Conservation (phyloP, 176 grass and related monocot genomes). For the Oryza brachyantha region DNA sequence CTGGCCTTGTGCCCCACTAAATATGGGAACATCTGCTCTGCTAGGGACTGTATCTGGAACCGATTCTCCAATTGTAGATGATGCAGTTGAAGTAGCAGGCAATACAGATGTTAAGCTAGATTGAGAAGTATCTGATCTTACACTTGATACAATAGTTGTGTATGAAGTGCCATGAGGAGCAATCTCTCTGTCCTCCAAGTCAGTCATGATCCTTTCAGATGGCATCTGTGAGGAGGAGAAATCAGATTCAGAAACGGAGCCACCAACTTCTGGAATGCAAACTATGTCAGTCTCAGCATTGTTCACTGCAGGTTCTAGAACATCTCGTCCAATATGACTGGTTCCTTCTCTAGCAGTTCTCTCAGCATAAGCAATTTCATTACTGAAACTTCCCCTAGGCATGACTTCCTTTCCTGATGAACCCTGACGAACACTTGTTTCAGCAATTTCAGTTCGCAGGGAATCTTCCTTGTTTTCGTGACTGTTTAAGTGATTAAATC, state of each 20-base stretch:
- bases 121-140: slow-evolving; percentile 50
- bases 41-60: slow-evolving; percentile 29
- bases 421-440: slow-evolving; percentile 39
- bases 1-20: slow-evolving; percentile 32
- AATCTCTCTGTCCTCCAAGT: slow-evolving; percentile 37
- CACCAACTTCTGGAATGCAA: slow-evolving; percentile 34
- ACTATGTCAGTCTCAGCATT: slow-evolving; percentile 19
- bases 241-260: slow-evolving; percentile 27
- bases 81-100: slow-evolving; percentile 42
- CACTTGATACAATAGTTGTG: slow-evolving; percentile 39
- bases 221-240: slow-evolving; percentile 19
- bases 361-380: slow-evolving; percentile 31
- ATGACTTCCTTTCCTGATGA: slow-evolving; percentile 43
- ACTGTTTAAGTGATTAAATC: slow-evolving; percentile 40
- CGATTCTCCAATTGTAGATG: slow-evolving; percentile 39
- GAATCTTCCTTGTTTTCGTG: slow-evolving; percentile 38
- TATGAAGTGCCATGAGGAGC: slow-evolving; percentile 30
- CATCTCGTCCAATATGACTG: slow-evolving; percentile 34
- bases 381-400: slow-evolving; percentile 20
- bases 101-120: slow-evolving; percentile 36
- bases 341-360: slow-evolving; percentile 43
- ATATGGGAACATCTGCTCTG: slow-evolving; percentile 38
- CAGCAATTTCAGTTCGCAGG: slow-evolving; percentile 27
- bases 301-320: slow-evolving; percentile 16
- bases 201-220: slow-evolving; percentile 41